Conservation (phyloP, 2,329 filamentous ascomycete species). For the Emericellopsis cladophorae region DNA sequence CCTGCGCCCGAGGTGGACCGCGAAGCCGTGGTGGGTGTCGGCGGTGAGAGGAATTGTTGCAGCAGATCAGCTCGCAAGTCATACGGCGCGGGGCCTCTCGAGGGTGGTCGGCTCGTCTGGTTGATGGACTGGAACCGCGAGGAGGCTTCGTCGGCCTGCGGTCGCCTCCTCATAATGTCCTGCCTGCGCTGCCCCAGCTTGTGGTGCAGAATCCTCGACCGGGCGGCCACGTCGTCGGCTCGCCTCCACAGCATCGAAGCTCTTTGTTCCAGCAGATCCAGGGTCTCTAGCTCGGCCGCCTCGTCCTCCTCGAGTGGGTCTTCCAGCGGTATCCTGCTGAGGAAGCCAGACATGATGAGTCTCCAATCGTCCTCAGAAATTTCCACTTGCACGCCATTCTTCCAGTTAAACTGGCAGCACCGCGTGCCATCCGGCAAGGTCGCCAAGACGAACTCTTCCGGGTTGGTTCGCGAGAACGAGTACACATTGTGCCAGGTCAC, state of each 20-base stretch:
- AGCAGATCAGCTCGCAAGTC: constrained; percentile 42
- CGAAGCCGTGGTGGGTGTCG: not conserved
- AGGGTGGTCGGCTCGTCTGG: constrained; percentile 14
- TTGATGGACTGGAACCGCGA: constrained; percentile 13
- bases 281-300: constrained; percentile 68
- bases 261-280: constrained; percentile 74
- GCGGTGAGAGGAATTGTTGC: constrained; percentile 31
- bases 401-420: constrained; percentile 71
- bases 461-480: constrained; percentile 69
- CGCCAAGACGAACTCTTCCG: constrained; percentile 62
- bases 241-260: constrained; percentile 65
- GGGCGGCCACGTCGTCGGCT: constrained; percentile 56
- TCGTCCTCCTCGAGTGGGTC: constrained; percentile 79
- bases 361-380: constrained; percentile 83
- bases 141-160: constrained; percentile 14
- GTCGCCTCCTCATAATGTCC: constrained; percentile 15
- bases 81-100: constrained; percentile 18
- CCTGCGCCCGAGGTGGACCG: constrained; percentile 12
- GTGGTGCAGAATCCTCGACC: constrained; percentile 67
- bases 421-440: constrained; percentile 55
- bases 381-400: constrained; percentile 62
- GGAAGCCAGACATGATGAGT: constrained; percentile 68
- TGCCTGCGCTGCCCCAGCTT: constrained; percentile 35
- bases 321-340: constrained; percentile 66
- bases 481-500: constrained; percentile 81